Percentiles rank a stretch among this genome's conserved stretches.
Conservation (phyloP, 495 filamentous ascomycete species). For the Hypoxylon cercidicola region DNA sequence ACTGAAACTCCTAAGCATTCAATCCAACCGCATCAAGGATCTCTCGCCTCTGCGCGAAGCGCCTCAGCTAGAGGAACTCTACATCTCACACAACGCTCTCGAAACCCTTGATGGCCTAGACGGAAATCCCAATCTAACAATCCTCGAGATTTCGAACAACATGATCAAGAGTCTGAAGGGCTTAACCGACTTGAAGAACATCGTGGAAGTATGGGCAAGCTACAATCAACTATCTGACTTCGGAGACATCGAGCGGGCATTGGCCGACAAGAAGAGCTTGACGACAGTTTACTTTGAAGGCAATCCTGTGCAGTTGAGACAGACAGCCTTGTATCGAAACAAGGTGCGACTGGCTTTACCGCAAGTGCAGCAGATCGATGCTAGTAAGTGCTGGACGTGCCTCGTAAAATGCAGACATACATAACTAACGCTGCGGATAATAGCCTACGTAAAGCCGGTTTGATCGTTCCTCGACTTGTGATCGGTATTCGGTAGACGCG, state of each 20-base stretch:
- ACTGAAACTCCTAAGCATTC: conserved; percentile 91
- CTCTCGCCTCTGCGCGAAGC: conserved; percentile 79
- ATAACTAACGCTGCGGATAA: conserved; percentile 51
- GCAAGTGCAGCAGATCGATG: conserved; percentile 92
- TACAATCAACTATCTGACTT: conserved; percentile 84
- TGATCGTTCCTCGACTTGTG: conserved; percentile 3
- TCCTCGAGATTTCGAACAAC: conserved; percentile 93
- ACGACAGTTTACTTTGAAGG: conserved; percentile 98
- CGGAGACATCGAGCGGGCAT: conserved; percentile 81
- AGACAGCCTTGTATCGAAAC: conserved; percentile 85
- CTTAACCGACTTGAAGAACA: conserved; percentile 70
- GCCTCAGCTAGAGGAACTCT: conserved; percentile 89
- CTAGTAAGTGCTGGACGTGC: conserved; percentile 73
- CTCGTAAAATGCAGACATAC: background rate
- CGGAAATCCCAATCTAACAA: conserved; percentile 72
- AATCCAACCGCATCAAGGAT: conserved; percentile 91
- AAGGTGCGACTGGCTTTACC: conserved; percentile 91
- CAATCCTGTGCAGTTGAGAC: conserved; percentile 84
- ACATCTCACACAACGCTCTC: conserved; percentile 97
- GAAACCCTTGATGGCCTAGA: conserved; percentile 80
- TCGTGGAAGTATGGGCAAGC: conserved; percentile 96
- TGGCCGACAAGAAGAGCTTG: conserved; percentile 80
- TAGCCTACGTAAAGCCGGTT: conserved; percentile 52
- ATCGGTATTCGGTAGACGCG: conserved; percentile 5
- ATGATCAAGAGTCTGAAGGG: conserved; percentile 78